Evolutionary conservation across 805 yeast genomes (phyloP).

Genomic region (Lachancea meyersii): DNA sequence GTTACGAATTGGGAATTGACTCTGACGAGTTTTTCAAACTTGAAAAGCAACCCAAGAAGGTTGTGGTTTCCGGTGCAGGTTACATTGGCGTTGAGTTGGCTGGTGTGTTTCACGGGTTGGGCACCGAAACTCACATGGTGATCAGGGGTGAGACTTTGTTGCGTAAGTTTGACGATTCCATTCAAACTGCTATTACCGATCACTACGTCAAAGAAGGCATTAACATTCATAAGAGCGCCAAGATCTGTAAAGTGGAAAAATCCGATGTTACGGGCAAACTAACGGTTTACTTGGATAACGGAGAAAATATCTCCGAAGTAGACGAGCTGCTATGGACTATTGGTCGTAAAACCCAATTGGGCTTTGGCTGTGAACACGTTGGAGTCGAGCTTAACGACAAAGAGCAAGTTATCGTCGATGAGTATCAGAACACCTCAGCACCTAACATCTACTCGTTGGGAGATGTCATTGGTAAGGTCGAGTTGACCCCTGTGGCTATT

Average conservation of each 20-base stretch:
- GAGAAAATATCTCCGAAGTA: slow-evolving; percentile 52
- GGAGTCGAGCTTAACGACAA: slow-evolving; percentile 58
- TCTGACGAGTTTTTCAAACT: slow-evolving; percentile 89
- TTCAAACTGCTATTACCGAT: slow-evolving; percentile 74
- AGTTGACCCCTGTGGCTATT: slow-evolving; percentile 96
- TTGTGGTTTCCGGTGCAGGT: slow-evolving; percentile 96
- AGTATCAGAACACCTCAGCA: slow-evolving; percentile 75
- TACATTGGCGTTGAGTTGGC: slow-evolving; percentile 95
- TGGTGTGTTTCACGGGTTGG: slow-evolving; percentile 87
- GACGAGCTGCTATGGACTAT: slow-evolving; percentile 89
- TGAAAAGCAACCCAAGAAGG: slow-evolving; percentile 78
- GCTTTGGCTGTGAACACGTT: slow-evolving; percentile 68
- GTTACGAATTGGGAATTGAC: slow-evolving; percentile 75
- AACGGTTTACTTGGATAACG: slow-evolving; percentile 40
- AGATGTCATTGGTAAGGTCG: slow-evolving; percentile 88
- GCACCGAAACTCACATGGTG: slow-evolving; percentile 77
- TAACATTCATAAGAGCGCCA: slow-evolving; percentile 63
- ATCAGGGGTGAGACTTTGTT: slow-evolving; percentile 89
- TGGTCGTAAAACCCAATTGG: slow-evolving; percentile 76
- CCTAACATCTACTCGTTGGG: slow-evolving; percentile 78
- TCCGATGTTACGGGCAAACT: slow-evolving; percentile 43
- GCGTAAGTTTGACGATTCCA: slow-evolving; percentile 77
- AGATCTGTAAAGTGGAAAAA: slow-evolving; percentile 45
- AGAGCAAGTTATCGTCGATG: slow-evolving; percentile 73
- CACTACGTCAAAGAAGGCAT: slow-evolving; percentile 78